These are phyloP conservation scores for Torrubiella hemipterigena DNA, from an alignment of 2,329 filamentous ascomycete genomes.

Conservation along the genomic window DNA sequence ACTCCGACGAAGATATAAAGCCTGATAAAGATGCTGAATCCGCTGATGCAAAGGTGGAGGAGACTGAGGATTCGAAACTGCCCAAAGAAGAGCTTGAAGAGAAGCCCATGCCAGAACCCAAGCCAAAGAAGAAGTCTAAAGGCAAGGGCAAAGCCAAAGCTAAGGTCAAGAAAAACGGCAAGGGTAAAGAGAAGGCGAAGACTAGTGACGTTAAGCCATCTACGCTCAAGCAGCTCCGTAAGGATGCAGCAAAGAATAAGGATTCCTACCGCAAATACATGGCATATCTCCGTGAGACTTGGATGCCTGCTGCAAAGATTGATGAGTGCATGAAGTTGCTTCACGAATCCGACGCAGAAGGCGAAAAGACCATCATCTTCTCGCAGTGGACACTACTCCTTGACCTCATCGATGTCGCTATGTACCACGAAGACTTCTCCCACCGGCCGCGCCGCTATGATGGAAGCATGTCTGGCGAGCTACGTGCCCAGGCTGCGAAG, in stretches of 20 bases:
- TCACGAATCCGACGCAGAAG: constrained; percentile 46
- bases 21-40: too few relatives aligned
- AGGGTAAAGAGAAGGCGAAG: constrained; percentile 30
- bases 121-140: constrained; percentile 17
- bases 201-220: constrained; percentile 31
- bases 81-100: constrained; percentile 7
- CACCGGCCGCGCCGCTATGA: constrained; percentile 63
- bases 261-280: constrained; percentile 59
- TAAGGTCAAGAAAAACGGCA: constrained; percentile 13
- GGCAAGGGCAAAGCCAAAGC: constrained; percentile 11
- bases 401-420: constrained; percentile 60
- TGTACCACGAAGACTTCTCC: constrained; percentile 47
- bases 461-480: constrained; percentile 59
- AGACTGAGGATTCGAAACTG: too few relatives aligned
- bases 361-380: constrained; percentile 64
- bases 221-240: constrained; percentile 54
- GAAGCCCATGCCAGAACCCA: constrained; percentile 3
- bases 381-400: constrained; percentile 70
- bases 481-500: constrained; percentile 57
- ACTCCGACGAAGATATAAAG: constrained; percentile 20
- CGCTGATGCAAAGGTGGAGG: too few relatives aligned
- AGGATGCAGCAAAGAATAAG: constrained; percentile 50
- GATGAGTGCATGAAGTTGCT: constrained; percentile 67
- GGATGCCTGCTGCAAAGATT: constrained; percentile 71
- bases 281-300: constrained; percentile 53